Evolutionary conservation across 164 flowering plant genomes (phyloP).

Genomic region (Magnolia changhungtana): DNA sequence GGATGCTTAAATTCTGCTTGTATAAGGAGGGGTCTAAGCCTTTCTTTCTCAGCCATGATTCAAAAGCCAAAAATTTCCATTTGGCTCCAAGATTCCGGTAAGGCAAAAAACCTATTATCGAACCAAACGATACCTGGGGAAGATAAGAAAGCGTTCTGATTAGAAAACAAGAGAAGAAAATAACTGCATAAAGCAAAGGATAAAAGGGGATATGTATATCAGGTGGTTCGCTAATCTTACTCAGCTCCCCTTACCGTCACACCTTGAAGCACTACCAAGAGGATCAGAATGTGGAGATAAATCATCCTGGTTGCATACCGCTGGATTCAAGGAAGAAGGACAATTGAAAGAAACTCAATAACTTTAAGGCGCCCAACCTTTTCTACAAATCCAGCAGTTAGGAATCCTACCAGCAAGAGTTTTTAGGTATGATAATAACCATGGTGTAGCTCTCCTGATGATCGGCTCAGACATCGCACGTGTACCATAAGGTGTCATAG

Average conservation of each 20-base stretch:
- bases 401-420: background rate
- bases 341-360: background rate
- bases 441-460: background rate
- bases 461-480: background rate
- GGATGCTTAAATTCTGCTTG: conserved; percentile 56
- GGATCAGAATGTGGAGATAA: background rate
- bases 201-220: background rate
- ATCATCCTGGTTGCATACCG: too few species aligned
- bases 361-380: background rate
- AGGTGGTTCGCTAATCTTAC: background rate
- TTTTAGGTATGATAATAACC: background rate
- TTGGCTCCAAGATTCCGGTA: conserved; percentile 73
- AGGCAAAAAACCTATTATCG: conserved; percentile 85
- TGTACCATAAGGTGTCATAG: background rate
- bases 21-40: conserved; percentile 72
- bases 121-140: conserved; percentile 78
- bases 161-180: conserved; percentile 1
- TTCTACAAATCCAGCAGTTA: background rate
- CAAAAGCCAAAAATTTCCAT: conserved; percentile 91
- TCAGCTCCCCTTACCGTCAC: background rate
- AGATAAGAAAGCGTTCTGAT: conserved; percentile 5
- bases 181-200: background rate
- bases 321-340: background rate
- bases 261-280: background rate
- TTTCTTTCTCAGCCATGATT: conserved; percentile 83